Evolutionary conservation across 1,284 basidiomycete genomes (phyloP).

Genomic region (Pseudozyma sp.): DNA sequence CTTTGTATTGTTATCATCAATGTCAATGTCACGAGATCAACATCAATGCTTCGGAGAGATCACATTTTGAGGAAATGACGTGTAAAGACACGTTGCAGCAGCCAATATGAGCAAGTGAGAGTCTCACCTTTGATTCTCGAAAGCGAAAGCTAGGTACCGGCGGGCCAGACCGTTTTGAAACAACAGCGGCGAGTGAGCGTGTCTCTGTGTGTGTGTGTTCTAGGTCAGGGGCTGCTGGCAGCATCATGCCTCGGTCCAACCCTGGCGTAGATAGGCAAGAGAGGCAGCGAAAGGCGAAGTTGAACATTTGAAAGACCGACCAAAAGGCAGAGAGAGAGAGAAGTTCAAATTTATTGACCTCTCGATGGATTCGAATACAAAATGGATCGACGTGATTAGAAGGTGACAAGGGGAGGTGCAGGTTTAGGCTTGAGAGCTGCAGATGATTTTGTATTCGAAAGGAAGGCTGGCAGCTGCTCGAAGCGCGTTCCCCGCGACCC

Average conservation of each 20-base stretch:
- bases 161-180: background rate
- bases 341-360: constrained; percentile 18
- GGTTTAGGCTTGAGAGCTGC: background rate
- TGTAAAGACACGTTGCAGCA: background rate
- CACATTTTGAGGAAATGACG: background rate
- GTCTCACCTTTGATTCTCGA: background rate
- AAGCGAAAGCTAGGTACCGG: background rate
- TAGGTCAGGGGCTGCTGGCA: constrained; percentile 1
- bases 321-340: constrained; percentile 16
- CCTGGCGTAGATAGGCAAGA: background rate
- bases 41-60: background rate
- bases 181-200: background rate
- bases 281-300: constrained; percentile 8
- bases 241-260: background rate
- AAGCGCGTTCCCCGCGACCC: constrained; percentile 10
- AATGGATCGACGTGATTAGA: constrained; percentile 4
- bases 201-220: background rate
- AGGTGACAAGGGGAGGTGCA: too few relatives aligned
- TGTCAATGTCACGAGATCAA: too few relatives aligned
- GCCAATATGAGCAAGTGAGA: background rate
- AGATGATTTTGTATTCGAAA: constrained; percentile 8
- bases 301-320: constrained; percentile 29
- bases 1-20: too few relatives aligned
- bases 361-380: constrained; percentile 5
- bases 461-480: background rate